phyloP scores from a whole-genome alignment of 225 moss, liverwort and hornwort species.

The Polytrichum commune region DNA sequence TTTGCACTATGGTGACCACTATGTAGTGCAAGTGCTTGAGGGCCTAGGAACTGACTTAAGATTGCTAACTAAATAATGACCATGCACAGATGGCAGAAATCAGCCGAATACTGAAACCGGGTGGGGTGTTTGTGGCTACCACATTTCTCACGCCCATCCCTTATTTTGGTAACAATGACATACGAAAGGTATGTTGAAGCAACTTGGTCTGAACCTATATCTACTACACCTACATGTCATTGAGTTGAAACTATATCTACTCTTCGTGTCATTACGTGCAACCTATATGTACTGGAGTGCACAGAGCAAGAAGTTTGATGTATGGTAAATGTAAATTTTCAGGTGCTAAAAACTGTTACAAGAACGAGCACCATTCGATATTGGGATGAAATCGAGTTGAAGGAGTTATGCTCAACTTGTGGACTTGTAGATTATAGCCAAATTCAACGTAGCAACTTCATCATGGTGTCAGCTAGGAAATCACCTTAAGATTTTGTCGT shows the following conservation, averaged over 20 bases:
- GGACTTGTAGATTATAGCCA: conserved; percentile 35
- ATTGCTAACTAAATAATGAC: background rate
- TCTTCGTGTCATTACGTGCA: too few relatives aligned
- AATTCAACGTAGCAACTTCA: conserved; percentile 21
- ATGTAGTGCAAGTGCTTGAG: too few relatives aligned
- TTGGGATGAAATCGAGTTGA: conserved; percentile 44
- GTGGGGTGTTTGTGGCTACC: conserved; percentile 50
- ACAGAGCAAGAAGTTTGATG: too few relatives aligned
- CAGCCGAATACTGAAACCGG: conserved; percentile 53
- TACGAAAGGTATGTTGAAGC: conserved; percentile 32
- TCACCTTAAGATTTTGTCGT: background rate
- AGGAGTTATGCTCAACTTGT: conserved; percentile 37
- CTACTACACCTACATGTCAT: too few relatives aligned
- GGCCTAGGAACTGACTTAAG: background rate
- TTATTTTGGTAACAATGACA: conserved; percentile 25
- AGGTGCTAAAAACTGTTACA: conserved; percentile 18
- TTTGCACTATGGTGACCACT: background rate
- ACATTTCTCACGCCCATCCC: conserved; percentile 20
- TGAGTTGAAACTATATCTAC: too few relatives aligned
- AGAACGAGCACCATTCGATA: conserved; percentile 8
- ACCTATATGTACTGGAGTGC: too few relatives aligned
- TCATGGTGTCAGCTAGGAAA: conserved; percentile 40
- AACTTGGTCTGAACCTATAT: background rate
- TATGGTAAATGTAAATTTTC: background rate
- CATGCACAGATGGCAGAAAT: conserved; percentile 54